Evolutionary conservation across 2,329 filamentous ascomycete genomes (phyloP).

Genomic region (Claviceps pazoutovae): DNA sequence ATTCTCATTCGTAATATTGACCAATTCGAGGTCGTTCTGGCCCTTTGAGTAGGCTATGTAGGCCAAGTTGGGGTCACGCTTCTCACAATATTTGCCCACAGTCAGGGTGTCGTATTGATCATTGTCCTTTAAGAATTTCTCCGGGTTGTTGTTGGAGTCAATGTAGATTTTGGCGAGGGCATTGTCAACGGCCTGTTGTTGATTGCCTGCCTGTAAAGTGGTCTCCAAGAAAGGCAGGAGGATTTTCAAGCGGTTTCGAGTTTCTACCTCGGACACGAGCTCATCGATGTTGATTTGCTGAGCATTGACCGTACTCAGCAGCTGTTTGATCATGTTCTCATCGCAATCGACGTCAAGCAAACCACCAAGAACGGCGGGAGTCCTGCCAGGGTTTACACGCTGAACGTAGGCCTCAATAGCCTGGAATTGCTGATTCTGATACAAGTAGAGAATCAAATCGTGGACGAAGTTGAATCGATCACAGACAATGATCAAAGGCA

Average conservation of each 20-base stretch:
- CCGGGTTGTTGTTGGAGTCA: conserved; percentile 93
- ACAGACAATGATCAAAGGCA: conserved; percentile 95
- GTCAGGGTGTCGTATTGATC: conserved; percentile 85
- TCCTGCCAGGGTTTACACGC: conserved; percentile 81
- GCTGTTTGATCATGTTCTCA: conserved; percentile 86
- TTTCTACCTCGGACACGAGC: conserved; percentile 88
- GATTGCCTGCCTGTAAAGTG: conserved; percentile 76
- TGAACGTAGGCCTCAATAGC: conserved; percentile 98
- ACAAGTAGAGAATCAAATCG: conserved; percentile 88
- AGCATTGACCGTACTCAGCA: conserved; percentile 73
- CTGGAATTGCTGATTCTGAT: conserved; percentile 98
- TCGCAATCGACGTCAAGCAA: conserved; percentile 95
- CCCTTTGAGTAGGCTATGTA: conserved; percentile 95
- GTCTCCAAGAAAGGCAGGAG: conserved; percentile 91
- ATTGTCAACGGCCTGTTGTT: conserved; percentile 94
- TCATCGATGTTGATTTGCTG: conserved; percentile 84
- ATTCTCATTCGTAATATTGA: conserved; percentile 98
- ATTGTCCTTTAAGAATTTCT: conserved; percentile 95
- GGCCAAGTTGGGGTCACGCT: conserved; percentile 89
- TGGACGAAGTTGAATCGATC: conserved; percentile 99
- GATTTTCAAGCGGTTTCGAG: conserved; percentile 87
- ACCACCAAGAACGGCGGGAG: conserved; percentile 84
- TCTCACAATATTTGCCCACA: conserved; percentile 97
- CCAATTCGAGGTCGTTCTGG: conserved; percentile 91
- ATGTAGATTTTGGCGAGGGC: conserved; percentile 99